Percentiles rank a stretch among this genome's conserved stretches.
Evolutionary conservation across 129 eudicot species (phyloP).

Genomic region (Silybum marianum): DNA sequence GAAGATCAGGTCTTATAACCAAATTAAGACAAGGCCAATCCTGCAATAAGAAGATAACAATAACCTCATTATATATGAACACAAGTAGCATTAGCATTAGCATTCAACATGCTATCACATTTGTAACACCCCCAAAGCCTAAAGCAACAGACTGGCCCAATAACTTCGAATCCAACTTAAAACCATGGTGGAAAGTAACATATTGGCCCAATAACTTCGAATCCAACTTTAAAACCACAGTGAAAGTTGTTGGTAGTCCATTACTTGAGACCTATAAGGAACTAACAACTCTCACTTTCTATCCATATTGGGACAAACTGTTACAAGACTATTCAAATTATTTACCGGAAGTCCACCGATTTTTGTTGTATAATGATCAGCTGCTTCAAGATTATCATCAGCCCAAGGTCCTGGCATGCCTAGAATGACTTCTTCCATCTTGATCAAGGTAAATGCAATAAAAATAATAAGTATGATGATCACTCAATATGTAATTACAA

Average conservation of each 20-base stretch:
- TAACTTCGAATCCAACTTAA: no score
- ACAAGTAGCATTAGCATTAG: background rate
- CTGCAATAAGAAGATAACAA: slow-evolving; percentile 35
- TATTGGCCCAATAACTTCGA: no score
- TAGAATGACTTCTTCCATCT: slow-evolving; percentile 66
- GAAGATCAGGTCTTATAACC: slow-evolving; percentile 40
- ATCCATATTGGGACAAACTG: no score
- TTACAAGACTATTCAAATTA: slow-evolving; percentile 5
- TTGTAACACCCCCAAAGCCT: no score
- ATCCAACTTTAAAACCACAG: no score
- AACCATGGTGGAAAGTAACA: no score
- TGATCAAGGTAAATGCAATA: slow-evolving; percentile 15
- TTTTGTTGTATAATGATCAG: slow-evolving; percentile 86
- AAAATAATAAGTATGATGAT: background rate
- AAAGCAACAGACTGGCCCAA: no score
- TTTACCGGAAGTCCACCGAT: slow-evolving; percentile 93
- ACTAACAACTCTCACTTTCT: no score
- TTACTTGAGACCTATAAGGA: no score
- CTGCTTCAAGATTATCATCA: slow-evolving; percentile 61
- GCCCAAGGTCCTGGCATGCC: slow-evolving; percentile 99
- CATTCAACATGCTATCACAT: background rate
- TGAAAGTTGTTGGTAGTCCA: no score
- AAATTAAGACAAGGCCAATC: slow-evolving; percentile 73
- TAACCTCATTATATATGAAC: background rate
- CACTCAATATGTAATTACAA: slow-evolving; percentile 7